Conservation (phyloP, 2,329 filamentous ascomycete species). For the Verticillium nubilum region DNA sequence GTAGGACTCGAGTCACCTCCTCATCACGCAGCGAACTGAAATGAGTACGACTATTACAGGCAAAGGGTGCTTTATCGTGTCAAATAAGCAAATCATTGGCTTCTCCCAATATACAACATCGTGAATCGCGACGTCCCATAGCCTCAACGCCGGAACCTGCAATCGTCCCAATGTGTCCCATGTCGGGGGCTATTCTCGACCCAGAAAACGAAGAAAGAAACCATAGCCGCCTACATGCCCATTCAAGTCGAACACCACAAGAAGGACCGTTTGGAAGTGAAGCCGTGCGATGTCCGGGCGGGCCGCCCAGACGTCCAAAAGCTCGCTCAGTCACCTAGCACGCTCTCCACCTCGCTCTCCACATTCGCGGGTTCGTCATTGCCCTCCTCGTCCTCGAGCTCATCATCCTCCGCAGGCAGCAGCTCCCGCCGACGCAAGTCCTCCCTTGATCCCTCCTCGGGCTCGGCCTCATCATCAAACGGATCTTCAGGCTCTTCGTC, state of each 20-base stretch:
- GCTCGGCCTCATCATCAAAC: slow-evolving; percentile 37
- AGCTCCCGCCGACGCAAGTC: slow-evolving; percentile 51
- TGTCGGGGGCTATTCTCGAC: not conserved
- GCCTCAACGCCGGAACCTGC: not conserved
- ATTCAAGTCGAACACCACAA: not conserved
- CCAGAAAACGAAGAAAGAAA: not conserved
- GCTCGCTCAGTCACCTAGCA: slow-evolving; percentile 33
- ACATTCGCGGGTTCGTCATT: slow-evolving; percentile 14
- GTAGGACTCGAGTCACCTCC: not conserved
- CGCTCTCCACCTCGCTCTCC: slow-evolving; percentile 21
- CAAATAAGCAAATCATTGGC: not conserved
- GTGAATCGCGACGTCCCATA: not conserved
- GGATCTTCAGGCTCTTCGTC: slow-evolving; percentile 34
- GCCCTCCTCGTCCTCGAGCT: slow-evolving; percentile 32
- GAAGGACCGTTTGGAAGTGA: not conserved
- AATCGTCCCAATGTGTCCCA: not conserved
- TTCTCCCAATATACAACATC: not conserved
- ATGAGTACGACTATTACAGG: not conserved
- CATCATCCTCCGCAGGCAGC: slow-evolving; percentile 47
- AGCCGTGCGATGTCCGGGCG: not conserved
- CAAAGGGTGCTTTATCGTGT: too few relatives aligned
- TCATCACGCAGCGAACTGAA: not conserved
- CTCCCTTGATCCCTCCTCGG: slow-evolving; percentile 54
- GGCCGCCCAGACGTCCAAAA: not conserved
- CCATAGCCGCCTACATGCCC: not conserved